Conservation (phyloP, 2,329 filamentous ascomycete species). For the Rosellinia necatrix region DNA sequence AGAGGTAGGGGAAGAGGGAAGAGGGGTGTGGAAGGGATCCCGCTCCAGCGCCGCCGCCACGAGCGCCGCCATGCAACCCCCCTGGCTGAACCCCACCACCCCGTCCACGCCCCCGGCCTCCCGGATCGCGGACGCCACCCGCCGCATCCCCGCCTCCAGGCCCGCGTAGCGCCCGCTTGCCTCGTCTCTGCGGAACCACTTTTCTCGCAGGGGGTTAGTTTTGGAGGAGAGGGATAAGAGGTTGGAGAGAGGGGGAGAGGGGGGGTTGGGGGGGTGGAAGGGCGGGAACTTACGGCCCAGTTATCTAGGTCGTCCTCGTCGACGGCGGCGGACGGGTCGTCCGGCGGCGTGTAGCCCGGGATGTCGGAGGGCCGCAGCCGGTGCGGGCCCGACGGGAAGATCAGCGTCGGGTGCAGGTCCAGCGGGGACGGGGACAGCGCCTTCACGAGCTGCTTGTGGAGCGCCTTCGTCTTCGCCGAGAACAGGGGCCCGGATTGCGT, state of each 20-base stretch:
- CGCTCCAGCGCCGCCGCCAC: slow-evolving; percentile 74
- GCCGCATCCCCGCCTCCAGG: slow-evolving; percentile 69
- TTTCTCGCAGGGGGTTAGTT: not conserved
- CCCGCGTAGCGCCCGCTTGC: slow-evolving; percentile 67
- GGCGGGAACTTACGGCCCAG: slow-evolving; percentile 56
- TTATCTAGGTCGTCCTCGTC: slow-evolving; percentile 61
- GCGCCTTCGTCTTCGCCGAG: slow-evolving; percentile 83
- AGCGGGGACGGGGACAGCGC: slow-evolving; percentile 64
- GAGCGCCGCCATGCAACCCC: slow-evolving; percentile 73
- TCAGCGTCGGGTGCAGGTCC: slow-evolving; percentile 57
- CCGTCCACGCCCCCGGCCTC: slow-evolving; percentile 74
- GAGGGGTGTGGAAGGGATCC: slow-evolving; percentile 38
- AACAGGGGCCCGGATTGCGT: slow-evolving; percentile 89
- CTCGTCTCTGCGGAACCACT: slow-evolving; percentile 78
- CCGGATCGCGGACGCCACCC: slow-evolving; percentile 65
- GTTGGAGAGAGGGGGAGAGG: not conserved
- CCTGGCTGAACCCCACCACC: slow-evolving; percentile 82
- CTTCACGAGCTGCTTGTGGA: slow-evolving; percentile 81
- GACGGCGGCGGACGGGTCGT: slow-evolving; percentile 40
- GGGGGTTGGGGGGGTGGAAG: no score
- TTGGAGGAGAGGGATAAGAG: not conserved
- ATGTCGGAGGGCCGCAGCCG: slow-evolving; percentile 68
- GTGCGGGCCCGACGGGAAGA: slow-evolving; percentile 73
- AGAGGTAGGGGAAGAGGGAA: slow-evolving; percentile 15
- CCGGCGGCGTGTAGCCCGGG: slow-evolving; percentile 64